These are phyloP conservation scores for Neopestalotiopsis clavispora DNA, from an alignment of 2,329 filamentous ascomycete species.

Conservation along the genomic window DNA sequence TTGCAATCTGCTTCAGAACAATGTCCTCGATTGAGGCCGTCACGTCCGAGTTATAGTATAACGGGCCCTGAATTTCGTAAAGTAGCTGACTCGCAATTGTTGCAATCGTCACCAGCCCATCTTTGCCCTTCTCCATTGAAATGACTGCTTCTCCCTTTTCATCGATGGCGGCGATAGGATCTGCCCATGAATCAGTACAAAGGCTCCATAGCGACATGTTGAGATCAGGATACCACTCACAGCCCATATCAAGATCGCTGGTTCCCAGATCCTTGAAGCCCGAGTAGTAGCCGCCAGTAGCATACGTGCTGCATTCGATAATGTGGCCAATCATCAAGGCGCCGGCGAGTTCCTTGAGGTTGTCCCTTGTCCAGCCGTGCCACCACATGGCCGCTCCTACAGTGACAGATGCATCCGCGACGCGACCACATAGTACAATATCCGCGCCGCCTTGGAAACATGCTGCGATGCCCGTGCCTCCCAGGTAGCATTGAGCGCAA, in stretches of 20 bases:
- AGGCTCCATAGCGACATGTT: not conserved
- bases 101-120: constrained; percentile 29
- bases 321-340: constrained; percentile 46
- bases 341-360: constrained; percentile 47
- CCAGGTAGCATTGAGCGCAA: constrained; percentile 44
- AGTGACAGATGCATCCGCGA: constrained; percentile 46
- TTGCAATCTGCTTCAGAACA: constrained; percentile 42
- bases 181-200: not conserved
- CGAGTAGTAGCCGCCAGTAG: constrained; percentile 49
- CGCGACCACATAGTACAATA: constrained; percentile 45
- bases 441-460: constrained; percentile 39
- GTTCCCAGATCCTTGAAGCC: constrained; percentile 39
- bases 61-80: constrained; percentile 50
- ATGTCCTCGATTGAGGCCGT: constrained; percentile 39
- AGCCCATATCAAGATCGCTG: constrained; percentile 37
- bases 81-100: constrained; percentile 44
- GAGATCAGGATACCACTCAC: constrained; percentile 23
- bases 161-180: constrained; percentile 17
- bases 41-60: constrained; percentile 50
- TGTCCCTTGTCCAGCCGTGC: constrained; percentile 46
- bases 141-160: constrained; percentile 14
- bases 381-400: constrained; percentile 50
- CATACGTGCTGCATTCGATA: constrained; percentile 49
- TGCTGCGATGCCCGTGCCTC: constrained; percentile 43
- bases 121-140: constrained; percentile 27